Base-by-base conservation (phyloP, 805 yeast species). In the Osmozyma mogii region DNA sequence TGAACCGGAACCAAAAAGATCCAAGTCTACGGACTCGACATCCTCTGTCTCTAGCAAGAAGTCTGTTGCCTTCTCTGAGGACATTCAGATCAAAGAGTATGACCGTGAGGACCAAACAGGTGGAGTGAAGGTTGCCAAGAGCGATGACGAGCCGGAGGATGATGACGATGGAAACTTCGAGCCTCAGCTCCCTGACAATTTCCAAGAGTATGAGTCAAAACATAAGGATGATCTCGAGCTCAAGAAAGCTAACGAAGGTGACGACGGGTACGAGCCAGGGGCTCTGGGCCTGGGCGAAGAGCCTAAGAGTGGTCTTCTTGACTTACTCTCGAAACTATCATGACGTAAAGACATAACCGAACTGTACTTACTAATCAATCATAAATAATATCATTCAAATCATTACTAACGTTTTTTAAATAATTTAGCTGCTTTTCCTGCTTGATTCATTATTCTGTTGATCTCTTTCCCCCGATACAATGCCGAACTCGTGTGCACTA, bases 31-130 rank as follows among this genome's bases (percentile, higher is more conserved):
- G 25, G 40, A 40, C 15, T 47, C 55, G 2, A 43, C 57, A n/a
- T 50, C 54, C 6, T 35, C 46, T 8, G 32, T 44, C 6, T 29
- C 2, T 24, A 24, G 40, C 17, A 58, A 55, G 31, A 48, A 58
- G 22, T 33, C 46, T 5, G 69, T 62, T 6, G 67, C 68, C 16
- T 62, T 62, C 32, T 54, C 65, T 0, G 67, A 61, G 29, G 59
- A 61, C 24, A 47, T 62, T 11, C 61, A 62, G 39, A 49, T 62
- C 17, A 62, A 62, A 35, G 69, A 62, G 37, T 62, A 47, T 32
- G 61, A 55, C 17, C 38, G 59, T 6, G 68, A 61, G 26, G 64
- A 58, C n/a, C 48, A 50, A 17, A 38, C 49, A 4, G 49, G 45
- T 16, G 36, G 29, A 7, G 43, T 44, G 17, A 43, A 45, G 19